Evolutionary conservation across 2,329 filamentous ascomycete genomes (phyloP).

Genomic region (Scedosporium minutisporum): DNA sequence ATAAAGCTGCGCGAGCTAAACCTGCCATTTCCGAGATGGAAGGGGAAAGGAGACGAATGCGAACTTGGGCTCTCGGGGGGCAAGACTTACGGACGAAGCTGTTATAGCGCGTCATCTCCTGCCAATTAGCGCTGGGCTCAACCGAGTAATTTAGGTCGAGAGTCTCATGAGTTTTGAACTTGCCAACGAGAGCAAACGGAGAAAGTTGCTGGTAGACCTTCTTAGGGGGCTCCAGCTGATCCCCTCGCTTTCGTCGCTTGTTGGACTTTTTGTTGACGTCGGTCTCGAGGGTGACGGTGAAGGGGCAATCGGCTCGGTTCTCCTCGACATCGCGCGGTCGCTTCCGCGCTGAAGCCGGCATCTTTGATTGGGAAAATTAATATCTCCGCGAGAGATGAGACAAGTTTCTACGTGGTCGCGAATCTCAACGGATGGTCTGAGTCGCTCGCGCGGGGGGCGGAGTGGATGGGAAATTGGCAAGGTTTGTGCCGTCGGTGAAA

Average conservation of each 20-base stretch:
- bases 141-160: slow-evolving; percentile 48
- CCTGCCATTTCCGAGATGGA: background rate
- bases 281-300: slow-evolving; percentile 30
- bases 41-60: background rate
- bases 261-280: slow-evolving; percentile 31
- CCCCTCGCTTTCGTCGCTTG: slow-evolving; percentile 32
- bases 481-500: too few species aligned
- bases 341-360: slow-evolving; percentile 25
- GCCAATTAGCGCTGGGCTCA: slow-evolving; percentile 42
- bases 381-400: too few species aligned
- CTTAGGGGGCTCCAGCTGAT: slow-evolving; percentile 31
- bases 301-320: slow-evolving; percentile 47
- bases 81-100: slow-evolving; percentile 47
- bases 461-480: too few species aligned
- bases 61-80: background rate
- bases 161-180: slow-evolving; percentile 42
- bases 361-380: background rate
- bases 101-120: slow-evolving; percentile 51
- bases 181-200: slow-evolving; percentile 44
- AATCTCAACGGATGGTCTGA: too few species aligned
- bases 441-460: too few species aligned
- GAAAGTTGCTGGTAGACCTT: slow-evolving; percentile 41
- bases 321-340: slow-evolving; percentile 39
- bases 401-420: too few species aligned
- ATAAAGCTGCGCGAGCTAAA: background rate